Evolutionary conservation across 768 basidiomycete species (phyloP).

Genomic region (Rhizopogon salebrosus): DNA sequence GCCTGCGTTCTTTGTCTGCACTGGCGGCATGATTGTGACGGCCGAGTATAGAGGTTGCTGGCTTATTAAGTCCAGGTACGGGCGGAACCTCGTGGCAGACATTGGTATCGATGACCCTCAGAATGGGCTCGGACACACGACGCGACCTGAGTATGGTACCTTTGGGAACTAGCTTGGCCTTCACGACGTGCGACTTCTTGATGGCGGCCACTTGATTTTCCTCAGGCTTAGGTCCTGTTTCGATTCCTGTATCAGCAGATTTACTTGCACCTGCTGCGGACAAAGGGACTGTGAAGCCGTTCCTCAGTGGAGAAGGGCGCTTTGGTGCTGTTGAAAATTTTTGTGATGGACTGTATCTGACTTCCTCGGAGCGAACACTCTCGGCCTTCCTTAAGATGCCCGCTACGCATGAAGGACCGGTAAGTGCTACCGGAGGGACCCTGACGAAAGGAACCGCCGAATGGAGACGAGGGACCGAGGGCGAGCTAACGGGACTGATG

Average conservation of each 20-base stretch:
- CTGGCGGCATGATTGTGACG: constrained; percentile 13
- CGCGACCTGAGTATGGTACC: constrained; percentile 6
- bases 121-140: constrained; percentile 3
- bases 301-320: constrained; percentile 6
- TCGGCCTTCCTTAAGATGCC: constrained; percentile 37
- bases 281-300: background rate
- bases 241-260: background rate
- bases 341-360: constrained; percentile 1
- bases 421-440: background rate
- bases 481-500: background rate
- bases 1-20: constrained; percentile 12
- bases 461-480: constrained; percentile 14
- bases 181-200: constrained; percentile 9
- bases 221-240: background rate
- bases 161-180: constrained; percentile 12
- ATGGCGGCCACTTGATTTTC: background rate
- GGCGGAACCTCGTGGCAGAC: background rate
- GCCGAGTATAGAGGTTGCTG: constrained; percentile 3
- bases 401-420: constrained; percentile 20
- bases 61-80: constrained; percentile 1
- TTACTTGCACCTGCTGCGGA: background rate
- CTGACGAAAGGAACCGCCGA: background rate
- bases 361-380: constrained; percentile 33
- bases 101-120: background rate
- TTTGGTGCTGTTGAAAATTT: background rate